Conservation (phyloP, 2,329 filamentous ascomycete genomes). For the Pestalotiopsis fici region DNA sequence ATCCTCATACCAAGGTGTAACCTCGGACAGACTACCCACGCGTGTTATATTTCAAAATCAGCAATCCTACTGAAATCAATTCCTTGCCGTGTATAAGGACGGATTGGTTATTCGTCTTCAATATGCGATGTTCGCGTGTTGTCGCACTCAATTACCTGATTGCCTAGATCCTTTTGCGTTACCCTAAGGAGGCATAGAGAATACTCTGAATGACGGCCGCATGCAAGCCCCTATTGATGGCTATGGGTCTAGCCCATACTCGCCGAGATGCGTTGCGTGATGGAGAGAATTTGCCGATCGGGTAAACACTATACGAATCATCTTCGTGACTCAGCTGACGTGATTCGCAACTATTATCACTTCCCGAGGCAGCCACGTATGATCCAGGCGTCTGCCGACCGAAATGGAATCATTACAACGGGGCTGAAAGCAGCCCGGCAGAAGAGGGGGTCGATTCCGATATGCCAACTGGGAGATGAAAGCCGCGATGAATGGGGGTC, state of each 20-base stretch:
- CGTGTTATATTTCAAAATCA: too few species aligned
- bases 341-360: background rate
- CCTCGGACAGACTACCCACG: too few species aligned
- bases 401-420: constrained; percentile 17
- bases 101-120: too few species aligned
- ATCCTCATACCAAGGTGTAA: background rate
- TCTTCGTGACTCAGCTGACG: background rate
- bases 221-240: background rate
- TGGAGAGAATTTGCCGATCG: background rate
- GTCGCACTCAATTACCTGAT: too few species aligned
- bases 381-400: background rate
- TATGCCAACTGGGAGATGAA: constrained; percentile 8
- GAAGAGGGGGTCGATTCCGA: constrained; percentile 19
- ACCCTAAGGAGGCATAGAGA: too few species aligned
- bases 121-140: background rate
- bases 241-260: background rate
- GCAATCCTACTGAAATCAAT: background rate
- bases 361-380: background rate
- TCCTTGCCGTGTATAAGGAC: too few species aligned
- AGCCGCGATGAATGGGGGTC: constrained; percentile 6
- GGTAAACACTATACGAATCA: background rate
- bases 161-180: too few species aligned
- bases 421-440: constrained; percentile 19
- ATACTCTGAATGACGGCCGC: background rate
- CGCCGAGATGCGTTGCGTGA: background rate